Conservation (phyloP, 352 stramenopile species). For the Pythium dissotocum region DNA sequence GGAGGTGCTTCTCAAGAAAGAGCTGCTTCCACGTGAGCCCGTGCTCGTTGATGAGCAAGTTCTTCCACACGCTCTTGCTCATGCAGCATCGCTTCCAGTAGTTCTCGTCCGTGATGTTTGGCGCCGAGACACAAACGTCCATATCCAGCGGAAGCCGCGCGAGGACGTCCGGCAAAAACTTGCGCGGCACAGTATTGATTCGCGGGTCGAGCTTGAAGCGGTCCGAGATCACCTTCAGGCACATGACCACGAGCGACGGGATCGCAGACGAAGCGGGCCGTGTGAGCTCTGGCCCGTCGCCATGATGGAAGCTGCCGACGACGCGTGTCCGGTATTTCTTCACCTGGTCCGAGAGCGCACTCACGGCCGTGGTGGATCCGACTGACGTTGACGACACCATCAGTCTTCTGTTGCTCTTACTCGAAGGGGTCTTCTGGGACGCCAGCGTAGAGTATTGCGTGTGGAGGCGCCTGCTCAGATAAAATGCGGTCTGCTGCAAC, state of each 20-base stretch:
- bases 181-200: conserved; percentile 68
- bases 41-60: conserved; percentile 89
- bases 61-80: conserved; percentile 85
- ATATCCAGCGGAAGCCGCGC: conserved; percentile 78
- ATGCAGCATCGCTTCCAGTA: conserved; percentile 94
- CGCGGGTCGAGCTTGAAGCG: conserved; percentile 69
- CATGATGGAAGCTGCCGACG: conserved; percentile 39
- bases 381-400: conserved; percentile 71
- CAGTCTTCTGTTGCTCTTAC: background rate
- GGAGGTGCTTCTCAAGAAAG: conserved; percentile 80
- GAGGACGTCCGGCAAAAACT: conserved; percentile 86
- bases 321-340: conserved; percentile 78
- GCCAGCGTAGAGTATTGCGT: background rate
- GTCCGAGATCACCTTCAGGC: conserved; percentile 78
- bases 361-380: conserved; percentile 60
- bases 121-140: conserved; percentile 73
- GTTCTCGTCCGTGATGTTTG: conserved; percentile 91
- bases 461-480: background rate
- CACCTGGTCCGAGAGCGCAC: conserved; percentile 77
- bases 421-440: too few relatives aligned
- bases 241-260: conserved; percentile 69
- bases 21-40: conserved; percentile 94
- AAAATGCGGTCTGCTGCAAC: background rate
- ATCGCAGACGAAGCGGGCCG: conserved; percentile 27
- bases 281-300: conserved; percentile 25